Evolutionary conservation across 2,329 filamentous ascomycete genomes (phyloP).

Genomic region (Mycosphaerella arachidis): DNA sequence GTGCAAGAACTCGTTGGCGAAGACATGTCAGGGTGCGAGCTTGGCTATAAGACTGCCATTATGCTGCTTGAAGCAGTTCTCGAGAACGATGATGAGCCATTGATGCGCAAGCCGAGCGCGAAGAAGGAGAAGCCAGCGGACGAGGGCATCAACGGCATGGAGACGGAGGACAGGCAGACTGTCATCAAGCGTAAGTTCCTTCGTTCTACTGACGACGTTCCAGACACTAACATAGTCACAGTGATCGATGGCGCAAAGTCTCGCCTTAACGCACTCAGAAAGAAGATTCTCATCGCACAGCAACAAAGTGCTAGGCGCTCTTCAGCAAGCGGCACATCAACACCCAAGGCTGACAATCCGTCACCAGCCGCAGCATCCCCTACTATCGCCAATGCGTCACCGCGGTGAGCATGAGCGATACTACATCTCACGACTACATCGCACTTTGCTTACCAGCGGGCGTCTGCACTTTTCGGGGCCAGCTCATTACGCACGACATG

Average conservation of each 20-base stretch:
- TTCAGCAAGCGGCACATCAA: constrained; percentile 17
- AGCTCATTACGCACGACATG: not conserved
- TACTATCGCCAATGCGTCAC: constrained; percentile 16
- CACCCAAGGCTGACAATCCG: constrained; percentile 16
- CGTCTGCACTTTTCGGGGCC: not conserved
- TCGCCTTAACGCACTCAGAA: constrained; percentile 41
- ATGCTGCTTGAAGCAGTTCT: constrained; percentile 92
- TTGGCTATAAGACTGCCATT: constrained; percentile 89
- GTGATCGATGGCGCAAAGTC: constrained; percentile 44
- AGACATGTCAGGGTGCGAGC: constrained; percentile 80
- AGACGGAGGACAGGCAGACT: constrained; percentile 67
- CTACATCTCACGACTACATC: not conserved
- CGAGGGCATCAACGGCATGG: constrained; percentile 49
- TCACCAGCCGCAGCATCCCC: constrained; percentile 14
- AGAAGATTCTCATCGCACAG: constrained; percentile 41
- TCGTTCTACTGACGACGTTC: not conserved
- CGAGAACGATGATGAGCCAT: constrained; percentile 66
- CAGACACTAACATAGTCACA: constrained; percentile 29
- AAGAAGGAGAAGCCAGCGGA: constrained; percentile 46
- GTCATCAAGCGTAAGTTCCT: constrained; percentile 65
- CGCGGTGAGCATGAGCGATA: constrained; percentile 13
- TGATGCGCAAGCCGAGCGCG: constrained; percentile 42
- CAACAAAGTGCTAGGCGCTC: constrained; percentile 33
- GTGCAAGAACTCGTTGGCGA: constrained; percentile 94
- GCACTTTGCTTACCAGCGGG: not conserved